Base-by-base conservation (phyloP, 2,329 filamentous ascomycete species). In the Chaetomiaceae sp. region DNA sequence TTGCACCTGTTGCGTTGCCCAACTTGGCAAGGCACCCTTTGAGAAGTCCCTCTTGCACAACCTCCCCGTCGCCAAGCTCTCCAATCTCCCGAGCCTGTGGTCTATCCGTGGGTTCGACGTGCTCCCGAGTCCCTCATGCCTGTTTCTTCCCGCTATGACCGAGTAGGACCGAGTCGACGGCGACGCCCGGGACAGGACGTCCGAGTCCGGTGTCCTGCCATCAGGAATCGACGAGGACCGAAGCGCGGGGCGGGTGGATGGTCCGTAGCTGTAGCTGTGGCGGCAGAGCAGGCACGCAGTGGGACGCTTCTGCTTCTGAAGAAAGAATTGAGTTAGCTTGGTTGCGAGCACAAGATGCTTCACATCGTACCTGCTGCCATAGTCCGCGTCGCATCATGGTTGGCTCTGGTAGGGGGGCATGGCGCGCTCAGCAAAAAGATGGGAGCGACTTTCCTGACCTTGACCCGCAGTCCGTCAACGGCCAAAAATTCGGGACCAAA, bases 331-430 rank as follows among this genome's bases (percentile, higher is more conserved):
- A 4, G 12, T 14, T 4, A 23, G 4, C 8, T 9, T 17, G 4
- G 20, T 14, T 7, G 6, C 22, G n/a, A 23, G 20, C 7, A 25
- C 27, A 12, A 15, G 39, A n/a, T 11, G 12, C 9, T 7, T 31
- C 11, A 14, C 8, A 6, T 34, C 46, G 17, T 59, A 75, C 75
- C 69, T 70, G 69, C 63, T 70, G 69, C 63, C 68, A 71, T 62
- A 67, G 56, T 58, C 69, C 69, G 60, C 69, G 68, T 67, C 72
- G 72, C 56, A 77, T 71, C 74, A 77, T 77, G 58, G 31, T 61
- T 47, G 51, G 47, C 45, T 45, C 23, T 46, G 27, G 46, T n/a
- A n/a, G n/a, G 36, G 43, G 54, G 55, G 57, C 60, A 63, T 63
- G 47, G 59, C 56, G 38, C 22, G 42, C 47, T 42, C 36, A 22